phyloP scores from a whole-genome alignment of 441 rosid species.

The Erodium chrysanthum region DNA sequence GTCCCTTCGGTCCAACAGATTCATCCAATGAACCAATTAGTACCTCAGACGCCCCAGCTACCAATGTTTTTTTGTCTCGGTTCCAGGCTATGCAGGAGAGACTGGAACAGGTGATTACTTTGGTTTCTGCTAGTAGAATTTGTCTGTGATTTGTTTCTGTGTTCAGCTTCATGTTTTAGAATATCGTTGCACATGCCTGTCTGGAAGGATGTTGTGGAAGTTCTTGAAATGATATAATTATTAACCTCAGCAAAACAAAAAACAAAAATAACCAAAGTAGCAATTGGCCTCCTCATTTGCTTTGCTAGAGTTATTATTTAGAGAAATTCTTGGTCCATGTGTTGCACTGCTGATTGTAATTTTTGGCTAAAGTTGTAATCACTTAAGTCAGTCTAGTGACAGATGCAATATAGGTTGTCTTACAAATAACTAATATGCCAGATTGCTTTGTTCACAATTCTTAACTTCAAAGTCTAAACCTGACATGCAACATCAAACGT shows the following conservation, averaged over 20 bases:
- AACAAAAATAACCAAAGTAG: neutral
- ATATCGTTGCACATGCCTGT: neutral
- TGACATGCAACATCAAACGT: neutral
- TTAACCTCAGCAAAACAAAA: neutral
- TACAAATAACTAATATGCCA: neutral
- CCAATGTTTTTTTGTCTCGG: slow-evolving; percentile 31
- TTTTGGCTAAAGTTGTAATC: neutral
- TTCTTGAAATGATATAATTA: neutral
- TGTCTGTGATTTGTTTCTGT: neutral
- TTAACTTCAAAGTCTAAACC: neutral
- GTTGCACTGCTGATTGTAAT: neutral
- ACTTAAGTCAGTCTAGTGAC: neutral
- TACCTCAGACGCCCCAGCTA: slow-evolving; percentile 29
- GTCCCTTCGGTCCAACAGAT: slow-evolving; percentile 36
- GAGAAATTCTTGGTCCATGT: too few relatives aligned
- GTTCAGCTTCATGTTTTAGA: neutral
- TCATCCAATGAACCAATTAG: slow-evolving; percentile 36
- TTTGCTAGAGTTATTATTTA: neutral
- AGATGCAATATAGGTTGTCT: neutral
- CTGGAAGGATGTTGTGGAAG: neutral
- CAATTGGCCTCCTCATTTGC: neutral
- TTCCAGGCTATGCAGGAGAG: slow-evolving; percentile 31
- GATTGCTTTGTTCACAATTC: neutral
- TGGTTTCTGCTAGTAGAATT: neutral
- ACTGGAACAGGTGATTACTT: slow-evolving; percentile 34